A percentile compares a stretch with the other conserved stretches of the same genome.
Conservation (phyloP, 257 asterid species). For the Gynochthodes officinalis region DNA sequence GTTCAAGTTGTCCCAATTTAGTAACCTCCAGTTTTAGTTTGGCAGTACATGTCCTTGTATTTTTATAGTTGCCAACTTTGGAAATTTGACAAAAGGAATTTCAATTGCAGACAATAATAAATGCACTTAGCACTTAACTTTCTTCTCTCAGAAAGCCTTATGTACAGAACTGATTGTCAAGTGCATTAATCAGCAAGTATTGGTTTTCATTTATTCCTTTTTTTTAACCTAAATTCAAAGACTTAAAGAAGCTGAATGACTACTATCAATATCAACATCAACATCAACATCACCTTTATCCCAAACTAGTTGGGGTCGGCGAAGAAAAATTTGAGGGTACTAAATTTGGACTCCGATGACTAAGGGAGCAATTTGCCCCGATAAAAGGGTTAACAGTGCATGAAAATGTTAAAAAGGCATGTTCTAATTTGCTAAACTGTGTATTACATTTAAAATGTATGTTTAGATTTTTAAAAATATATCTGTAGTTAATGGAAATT, state of each 20-base stretch:
- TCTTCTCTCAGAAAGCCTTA: no score
- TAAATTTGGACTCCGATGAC: neutral
- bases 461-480: neutral
- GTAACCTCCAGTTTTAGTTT: neutral
- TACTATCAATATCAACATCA: no score
- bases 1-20: neutral
- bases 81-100: neutral
- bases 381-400: neutral
- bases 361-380: neutral
- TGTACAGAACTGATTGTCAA: no score
- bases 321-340: neutral
- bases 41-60: neutral
- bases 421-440: neutral
- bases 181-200: neutral
- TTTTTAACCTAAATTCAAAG: neutral
- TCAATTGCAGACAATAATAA: neutral
- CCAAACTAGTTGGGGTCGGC: no score
- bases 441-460: neutral
- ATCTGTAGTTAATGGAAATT: neutral
- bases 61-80: neutral
- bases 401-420: neutral
- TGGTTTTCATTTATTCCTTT: neutral
- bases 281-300: no score
- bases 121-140: no score
- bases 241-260: neutral